Base-by-base conservation (phyloP, 805 yeast genomes). In the Metschnikowia orientalis region DNA sequence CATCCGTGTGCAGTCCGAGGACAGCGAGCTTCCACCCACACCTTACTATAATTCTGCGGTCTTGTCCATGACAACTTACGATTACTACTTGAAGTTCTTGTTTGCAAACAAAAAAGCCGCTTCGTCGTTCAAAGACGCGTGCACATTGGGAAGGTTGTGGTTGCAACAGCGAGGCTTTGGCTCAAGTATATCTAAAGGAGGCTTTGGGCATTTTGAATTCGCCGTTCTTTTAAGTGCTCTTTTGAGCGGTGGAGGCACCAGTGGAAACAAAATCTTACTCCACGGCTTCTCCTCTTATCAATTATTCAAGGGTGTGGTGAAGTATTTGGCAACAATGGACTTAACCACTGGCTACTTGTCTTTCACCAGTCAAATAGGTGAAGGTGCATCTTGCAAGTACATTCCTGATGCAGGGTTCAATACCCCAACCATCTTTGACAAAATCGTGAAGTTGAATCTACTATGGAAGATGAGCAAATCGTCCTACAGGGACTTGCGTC, bases 231-330 rank as follows among this genome's bases (percentile, higher is more conserved):
- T 87, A 79, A 80, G 95, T 25, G 82, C 88, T 1, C 61, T 92
- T 34, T 63, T 92, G 26, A 77, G 79, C 41, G 96, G 96, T 47
- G 94, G 94, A 46, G 89, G 90, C 38, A 57, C 63, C 5, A 70
- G 68, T 44, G 92, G 94, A 9, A 81, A 80, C 48, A 82, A 79
- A 49, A 79, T 87, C 15, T 66, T 92, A 35, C 57, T 88, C 23
- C 81, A 80, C 47, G 98, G 97, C 1, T 90, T 83, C 56, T 87
- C 95, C 3, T 81, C 94, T 14, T 92, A 88, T 54, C 98, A 92
- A 61, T 64, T 92, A 32, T 92, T 92, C 67, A 89, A 86, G 54
- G 96, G 95, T 53, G 78, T 85, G 2, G 69, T 92, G 36, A 77
- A 78, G 48, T 89, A 82, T 51, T 54, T 90, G 40, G 94, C 96